Evolutionary conservation across 768 basidiomycete genomes (phyloP).

Genomic region (Collybiopsis luxurians): DNA sequence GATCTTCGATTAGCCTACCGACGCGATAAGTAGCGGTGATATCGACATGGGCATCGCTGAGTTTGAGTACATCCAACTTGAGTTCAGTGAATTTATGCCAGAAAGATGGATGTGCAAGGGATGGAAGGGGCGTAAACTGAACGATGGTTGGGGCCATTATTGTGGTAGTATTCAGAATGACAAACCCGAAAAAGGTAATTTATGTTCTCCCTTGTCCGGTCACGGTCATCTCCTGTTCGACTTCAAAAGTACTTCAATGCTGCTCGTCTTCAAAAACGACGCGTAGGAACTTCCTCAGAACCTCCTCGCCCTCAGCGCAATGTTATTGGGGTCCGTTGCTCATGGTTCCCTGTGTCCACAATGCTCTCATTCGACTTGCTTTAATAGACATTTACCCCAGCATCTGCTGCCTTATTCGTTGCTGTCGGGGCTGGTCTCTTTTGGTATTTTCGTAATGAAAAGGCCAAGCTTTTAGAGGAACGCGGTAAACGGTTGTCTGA

Average conservation of each 20-base stretch:
- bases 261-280: not conserved
- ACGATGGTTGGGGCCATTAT: slow-evolving; percentile 53
- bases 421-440: slow-evolving; percentile 77
- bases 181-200: not conserved
- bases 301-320: slow-evolving; percentile 4
- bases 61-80: slow-evolving; percentile 88
- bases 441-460: slow-evolving; percentile 88
- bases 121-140: slow-evolving; percentile 88
- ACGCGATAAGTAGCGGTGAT: slow-evolving; percentile 67
- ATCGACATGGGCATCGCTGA: slow-evolving; percentile 69
- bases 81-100: slow-evolving; percentile 88
- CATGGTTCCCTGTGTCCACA: not conserved
- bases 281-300: not conserved
- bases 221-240: not conserved
- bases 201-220: not conserved
- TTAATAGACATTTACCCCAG: slow-evolving; percentile 86
- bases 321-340: slow-evolving; percentile 15
- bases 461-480: slow-evolving; percentile 70
- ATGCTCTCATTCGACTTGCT: too few relatives aligned
- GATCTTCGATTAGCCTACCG: slow-evolving; percentile 71
- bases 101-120: slow-evolving; percentile 85
- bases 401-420: slow-evolving; percentile 81
- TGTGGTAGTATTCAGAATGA: not conserved
- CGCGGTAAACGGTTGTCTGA: slow-evolving; percentile 51
- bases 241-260: not conserved